These are phyloP conservation scores for Kwoniella heveanensis DNA, from an alignment of 768 basidiomycete species.

Conservation along the genomic window DNA sequence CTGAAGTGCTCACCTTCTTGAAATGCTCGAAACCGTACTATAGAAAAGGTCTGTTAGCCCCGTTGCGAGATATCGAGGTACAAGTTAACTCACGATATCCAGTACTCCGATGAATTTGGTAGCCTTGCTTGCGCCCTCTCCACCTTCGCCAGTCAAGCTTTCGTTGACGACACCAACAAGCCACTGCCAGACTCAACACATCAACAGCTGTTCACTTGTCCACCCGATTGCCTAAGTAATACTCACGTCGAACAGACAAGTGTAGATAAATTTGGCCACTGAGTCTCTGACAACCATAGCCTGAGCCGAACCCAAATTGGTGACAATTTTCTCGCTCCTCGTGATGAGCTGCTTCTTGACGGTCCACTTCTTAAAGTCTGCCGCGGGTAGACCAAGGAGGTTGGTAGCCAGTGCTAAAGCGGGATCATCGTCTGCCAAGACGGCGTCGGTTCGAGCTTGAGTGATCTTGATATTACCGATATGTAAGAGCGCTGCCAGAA, in stretches of 20 bases:
- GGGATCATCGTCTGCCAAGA: conserved; percentile 78
- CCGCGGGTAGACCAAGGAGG: conserved; percentile 82
- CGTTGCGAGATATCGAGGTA: not conserved
- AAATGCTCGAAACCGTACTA: conserved; percentile 92
- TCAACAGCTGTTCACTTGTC: conserved; percentile 23
- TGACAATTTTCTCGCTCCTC: conserved; percentile 92
- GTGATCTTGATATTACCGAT: conserved; percentile 96
- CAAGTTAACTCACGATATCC: conserved; percentile 65
- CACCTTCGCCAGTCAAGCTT: conserved; percentile 90
- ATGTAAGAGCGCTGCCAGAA: conserved; percentile 89
- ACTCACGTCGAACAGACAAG: conserved; percentile 82
- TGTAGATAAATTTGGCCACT: conserved; percentile 98
- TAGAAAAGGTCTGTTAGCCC: not conserved
- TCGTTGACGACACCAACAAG: conserved; percentile 96
- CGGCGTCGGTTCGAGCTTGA: conserved; percentile 75
- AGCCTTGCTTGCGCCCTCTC: conserved; percentile 82
- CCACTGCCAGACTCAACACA: conserved; percentile 60
- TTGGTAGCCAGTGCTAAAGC: conserved; percentile 78
- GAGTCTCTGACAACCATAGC: conserved; percentile 93
- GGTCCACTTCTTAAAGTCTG: conserved; percentile 98
- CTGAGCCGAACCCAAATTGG: conserved; percentile 78
- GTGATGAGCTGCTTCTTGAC: conserved; percentile 96
- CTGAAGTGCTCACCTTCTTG: conserved; percentile 63
- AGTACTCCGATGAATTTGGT: conserved; percentile 99
- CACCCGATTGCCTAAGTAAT: not conserved